A percentile compares a stretch with the other conserved stretches of the same genome.
These are phyloP conservation scores for Myxozyma neglecta DNA, from an alignment of 805 yeast genomes.

Conservation along the genomic window DNA sequence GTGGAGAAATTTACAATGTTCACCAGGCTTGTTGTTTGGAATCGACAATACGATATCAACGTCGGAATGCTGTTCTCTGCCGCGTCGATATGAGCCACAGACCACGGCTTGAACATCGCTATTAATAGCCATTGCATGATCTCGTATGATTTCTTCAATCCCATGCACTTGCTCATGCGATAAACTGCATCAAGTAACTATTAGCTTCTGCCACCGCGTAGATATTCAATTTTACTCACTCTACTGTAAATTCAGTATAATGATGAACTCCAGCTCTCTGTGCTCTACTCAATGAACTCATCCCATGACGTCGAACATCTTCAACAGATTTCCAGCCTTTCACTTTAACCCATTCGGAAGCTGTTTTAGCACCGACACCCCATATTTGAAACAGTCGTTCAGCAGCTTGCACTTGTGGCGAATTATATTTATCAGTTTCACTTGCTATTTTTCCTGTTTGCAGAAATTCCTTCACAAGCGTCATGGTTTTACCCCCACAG, in stretches of 20 bases:
- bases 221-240: constrained; percentile 5
- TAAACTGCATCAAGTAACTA: constrained; percentile 2
- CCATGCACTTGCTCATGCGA: constrained; percentile 19
- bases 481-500: constrained; percentile 29
- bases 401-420: constrained; percentile 17
- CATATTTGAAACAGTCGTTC: constrained; percentile 24
- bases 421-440: constrained; percentile 9
- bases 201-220: background rate
- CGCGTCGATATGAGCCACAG: constrained; percentile 32
- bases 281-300: constrained; percentile 10
- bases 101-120: constrained; percentile 6
- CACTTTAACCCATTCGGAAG: constrained; percentile 26
- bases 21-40: constrained; percentile 12
- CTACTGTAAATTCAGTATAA: constrained; percentile 25
- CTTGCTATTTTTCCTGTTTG: constrained; percentile 27
- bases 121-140: constrained; percentile 8
- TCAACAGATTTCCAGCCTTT: constrained; percentile 23
- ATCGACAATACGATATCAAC: constrained; percentile 27
- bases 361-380: constrained; percentile 31
- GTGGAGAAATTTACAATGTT: constrained; percentile 12
- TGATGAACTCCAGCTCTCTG: constrained; percentile 27
- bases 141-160: constrained; percentile 15
- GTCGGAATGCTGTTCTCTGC: constrained; percentile 14
- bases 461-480: constrained; percentile 24
- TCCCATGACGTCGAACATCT: constrained; percentile 24